Evolutionary conservation across 2,329 filamentous ascomycete genomes (phyloP).

Genomic region (Emergomyces pasteurianus): DNA sequence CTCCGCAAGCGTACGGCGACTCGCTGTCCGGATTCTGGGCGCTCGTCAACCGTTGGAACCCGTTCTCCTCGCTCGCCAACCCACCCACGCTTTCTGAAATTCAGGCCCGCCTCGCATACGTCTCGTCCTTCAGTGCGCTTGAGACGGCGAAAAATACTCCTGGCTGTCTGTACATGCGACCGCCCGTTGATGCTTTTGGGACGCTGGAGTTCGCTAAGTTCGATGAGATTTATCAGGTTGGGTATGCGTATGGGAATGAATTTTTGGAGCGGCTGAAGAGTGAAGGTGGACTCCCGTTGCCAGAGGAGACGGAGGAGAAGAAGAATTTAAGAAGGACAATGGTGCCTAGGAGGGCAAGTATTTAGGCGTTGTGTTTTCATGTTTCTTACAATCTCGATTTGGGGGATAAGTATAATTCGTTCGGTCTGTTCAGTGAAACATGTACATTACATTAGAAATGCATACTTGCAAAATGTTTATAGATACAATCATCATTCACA

Average conservation of each 20-base stretch:
- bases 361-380: slow-evolving; percentile 32
- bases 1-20: slow-evolving; percentile 85
- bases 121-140: slow-evolving; percentile 85
- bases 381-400: neutral
- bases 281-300: slow-evolving; percentile 60
- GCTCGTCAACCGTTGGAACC: slow-evolving; percentile 91
- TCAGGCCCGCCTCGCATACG: slow-evolving; percentile 86
- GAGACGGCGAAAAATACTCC: slow-evolving; percentile 84
- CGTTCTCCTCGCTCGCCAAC: slow-evolving; percentile 77
- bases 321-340: slow-evolving; percentile 64
- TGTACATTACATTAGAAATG: neutral
- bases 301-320: slow-evolving; percentile 64
- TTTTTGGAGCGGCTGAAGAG: slow-evolving; percentile 67
- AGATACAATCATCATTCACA: too few species aligned
- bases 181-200: slow-evolving; percentile 84
- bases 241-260: slow-evolving; percentile 73
- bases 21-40: slow-evolving; percentile 93
- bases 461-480: neutral
- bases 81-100: slow-evolving; percentile 93
- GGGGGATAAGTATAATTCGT: neutral
- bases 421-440: too few species aligned
- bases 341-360: slow-evolving; percentile 67
- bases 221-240: slow-evolving; percentile 87
- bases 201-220: slow-evolving; percentile 96
- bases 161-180: slow-evolving; percentile 92